phyloP scores from a whole-genome alignment of 768 basidiomycete species.

The Zangia roseola region DNA sequence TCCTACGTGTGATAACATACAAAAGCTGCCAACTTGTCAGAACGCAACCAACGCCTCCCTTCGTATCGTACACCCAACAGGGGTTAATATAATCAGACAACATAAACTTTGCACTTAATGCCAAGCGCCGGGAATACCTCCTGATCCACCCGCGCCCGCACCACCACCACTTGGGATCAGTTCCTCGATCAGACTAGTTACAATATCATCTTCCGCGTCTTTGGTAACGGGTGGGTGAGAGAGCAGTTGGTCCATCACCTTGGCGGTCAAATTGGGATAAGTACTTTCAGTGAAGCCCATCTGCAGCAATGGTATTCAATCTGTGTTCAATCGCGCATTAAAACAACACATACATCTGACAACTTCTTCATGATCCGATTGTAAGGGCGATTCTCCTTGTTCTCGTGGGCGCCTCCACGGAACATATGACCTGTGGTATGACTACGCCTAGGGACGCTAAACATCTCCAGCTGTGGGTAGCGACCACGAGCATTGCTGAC shows the following conservation, averaged over 20 bases:
- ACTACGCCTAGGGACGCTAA: conserved; percentile 49
- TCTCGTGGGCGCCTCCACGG: conserved; percentile 19
- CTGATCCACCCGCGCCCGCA: conserved; percentile 36
- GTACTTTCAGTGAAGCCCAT: conserved; percentile 71
- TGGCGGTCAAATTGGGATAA: conserved; percentile 50
- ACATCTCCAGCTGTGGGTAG: conserved; percentile 64
- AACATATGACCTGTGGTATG: conserved; percentile 30
- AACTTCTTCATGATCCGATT: conserved; percentile 57
- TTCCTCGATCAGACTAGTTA: conserved; percentile 60
- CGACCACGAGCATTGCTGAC: conserved; percentile 61
- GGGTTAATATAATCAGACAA: background rate
- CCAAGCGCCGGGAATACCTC: conserved; percentile 48
- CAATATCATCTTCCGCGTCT: conserved; percentile 64
- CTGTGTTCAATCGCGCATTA: conserved; percentile 6
- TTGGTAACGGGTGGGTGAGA: conserved; percentile 40
- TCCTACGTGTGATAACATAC: background rate
- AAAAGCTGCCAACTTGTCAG: background rate
- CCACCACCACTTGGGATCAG: conserved; percentile 45
- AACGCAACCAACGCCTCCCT: background rate
- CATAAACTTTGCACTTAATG: conserved; percentile 21
- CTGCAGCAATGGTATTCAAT: conserved; percentile 33
- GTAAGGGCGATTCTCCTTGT: conserved; percentile 38
- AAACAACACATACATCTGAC: conserved; percentile 53
- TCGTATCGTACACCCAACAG: conserved; percentile 15
- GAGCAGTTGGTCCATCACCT: conserved; percentile 51